A percentile compares a stretch with the other conserved stretches of the same genome.
Evolutionary conservation across 208 protist genomes (phyloP).

Genomic region (Trypanosoma rangeli): DNA sequence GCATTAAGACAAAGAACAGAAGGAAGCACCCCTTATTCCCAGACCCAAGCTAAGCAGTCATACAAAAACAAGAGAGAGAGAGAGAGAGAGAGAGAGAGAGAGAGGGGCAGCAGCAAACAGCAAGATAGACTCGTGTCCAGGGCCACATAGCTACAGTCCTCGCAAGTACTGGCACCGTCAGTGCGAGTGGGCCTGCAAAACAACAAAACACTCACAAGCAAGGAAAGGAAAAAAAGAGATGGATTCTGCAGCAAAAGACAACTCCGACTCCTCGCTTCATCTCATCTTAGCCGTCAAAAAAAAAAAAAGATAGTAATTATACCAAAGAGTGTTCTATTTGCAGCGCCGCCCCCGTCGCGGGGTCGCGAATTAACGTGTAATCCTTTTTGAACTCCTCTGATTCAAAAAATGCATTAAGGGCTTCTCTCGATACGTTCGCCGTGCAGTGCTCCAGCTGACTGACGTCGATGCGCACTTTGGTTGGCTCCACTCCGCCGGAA

Average conservation of each 20-base stretch:
- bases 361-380: constrained; percentile 84
- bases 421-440: constrained; percentile 74
- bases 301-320: constrained; percentile 18
- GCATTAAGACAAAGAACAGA: background rate
- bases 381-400: constrained; percentile 75
- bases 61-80: constrained; percentile 2
- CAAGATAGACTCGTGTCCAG: background rate
- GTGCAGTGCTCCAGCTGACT: constrained; percentile 82
- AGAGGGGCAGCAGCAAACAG: background rate
- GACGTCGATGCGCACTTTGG: constrained; percentile 73
- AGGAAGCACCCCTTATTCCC: background rate
- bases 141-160: background rate
- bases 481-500: constrained; percentile 78
- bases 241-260: background rate
- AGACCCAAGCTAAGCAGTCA: background rate
- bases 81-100: background rate
- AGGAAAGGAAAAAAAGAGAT: background rate
- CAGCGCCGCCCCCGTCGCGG: constrained; percentile 60
- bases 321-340: constrained; percentile 81
- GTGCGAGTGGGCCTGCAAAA: background rate
- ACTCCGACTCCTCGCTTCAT: background rate
- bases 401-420: constrained; percentile 81
- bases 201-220: background rate
- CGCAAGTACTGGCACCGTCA: background rate
- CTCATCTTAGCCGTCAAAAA: background rate